A percentile compares a stretch with the other conserved stretches of the same genome.
Evolutionary conservation across 495 filamentous ascomycete genomes (phyloP).

Genomic region (Durotheca rogersii): DNA sequence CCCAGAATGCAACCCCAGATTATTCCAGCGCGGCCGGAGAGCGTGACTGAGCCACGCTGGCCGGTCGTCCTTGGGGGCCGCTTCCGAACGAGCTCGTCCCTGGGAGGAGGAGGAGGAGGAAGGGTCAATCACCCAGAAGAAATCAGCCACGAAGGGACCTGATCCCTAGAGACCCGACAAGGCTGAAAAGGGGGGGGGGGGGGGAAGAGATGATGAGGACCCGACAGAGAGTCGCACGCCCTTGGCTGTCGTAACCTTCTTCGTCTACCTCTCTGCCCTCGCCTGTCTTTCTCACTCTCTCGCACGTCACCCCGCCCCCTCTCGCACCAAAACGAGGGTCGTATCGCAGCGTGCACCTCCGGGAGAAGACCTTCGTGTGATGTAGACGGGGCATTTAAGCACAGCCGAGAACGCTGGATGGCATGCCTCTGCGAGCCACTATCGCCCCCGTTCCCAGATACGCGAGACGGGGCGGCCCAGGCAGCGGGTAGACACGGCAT

Average conservation of each 20-base stretch:
- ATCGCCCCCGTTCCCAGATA: conserved; percentile 25
- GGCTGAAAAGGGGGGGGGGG: conserved; percentile 38
- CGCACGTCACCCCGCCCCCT: too few relatives aligned
- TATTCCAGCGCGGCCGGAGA: conserved; percentile 21
- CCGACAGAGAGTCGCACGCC: conserved; percentile 25
- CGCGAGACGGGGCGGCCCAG: conserved; percentile 33
- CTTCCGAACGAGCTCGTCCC: too few relatives aligned
- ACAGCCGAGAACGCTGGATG: conserved; percentile 30
- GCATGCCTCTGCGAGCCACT: conserved; percentile 27
- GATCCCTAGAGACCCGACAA: conserved; percentile 34
- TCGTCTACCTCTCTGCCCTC: too few relatives aligned
- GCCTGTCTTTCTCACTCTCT: too few relatives aligned
- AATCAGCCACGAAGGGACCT: conserved; percentile 33
- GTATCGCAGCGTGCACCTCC: conserved; percentile 34
- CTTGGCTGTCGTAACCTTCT: conserved; percentile 17
- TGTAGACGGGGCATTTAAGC: conserved; percentile 26
- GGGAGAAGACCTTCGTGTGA: conserved; percentile 36
- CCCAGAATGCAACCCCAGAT: conserved; percentile 28
- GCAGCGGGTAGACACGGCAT: conserved; percentile 32
- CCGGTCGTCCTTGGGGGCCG: too few relatives aligned
- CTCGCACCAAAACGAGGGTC: too few relatives aligned
- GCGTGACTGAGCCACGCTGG: conserved; percentile 17
- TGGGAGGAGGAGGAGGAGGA: too few relatives aligned
- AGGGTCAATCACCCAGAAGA: conserved; percentile 32
- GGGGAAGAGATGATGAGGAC: too few relatives aligned